Evolutionary conservation across 805 yeast genomes (phyloP).

Genomic region (Kregervanrija pseudodelftensis): DNA sequence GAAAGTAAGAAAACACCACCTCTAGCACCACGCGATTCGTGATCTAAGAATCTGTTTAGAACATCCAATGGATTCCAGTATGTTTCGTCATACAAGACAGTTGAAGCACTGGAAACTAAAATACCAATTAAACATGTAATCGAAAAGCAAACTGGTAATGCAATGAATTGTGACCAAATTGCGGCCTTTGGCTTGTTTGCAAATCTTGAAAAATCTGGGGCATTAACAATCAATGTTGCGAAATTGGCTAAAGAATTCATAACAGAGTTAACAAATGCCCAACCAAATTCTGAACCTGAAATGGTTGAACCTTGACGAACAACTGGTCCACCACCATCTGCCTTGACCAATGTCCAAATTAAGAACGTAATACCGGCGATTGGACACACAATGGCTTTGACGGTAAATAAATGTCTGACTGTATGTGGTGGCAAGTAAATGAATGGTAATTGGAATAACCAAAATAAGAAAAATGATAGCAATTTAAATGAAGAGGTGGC

Average conservation of each 20-base stretch:
- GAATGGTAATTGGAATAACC: slow-evolving; percentile 74
- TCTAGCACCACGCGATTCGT: slow-evolving; percentile 50
- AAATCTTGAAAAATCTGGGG: slow-evolving; percentile 86
- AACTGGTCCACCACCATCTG: slow-evolving; percentile 73
- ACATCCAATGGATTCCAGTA: slow-evolving; percentile 85
- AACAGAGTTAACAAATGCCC: slow-evolving; percentile 75
- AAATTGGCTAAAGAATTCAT: slow-evolving; percentile 83
- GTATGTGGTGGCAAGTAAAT: slow-evolving; percentile 77
- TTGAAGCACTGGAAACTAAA: slow-evolving; percentile 73
- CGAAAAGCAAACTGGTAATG: slow-evolving; percentile 74
- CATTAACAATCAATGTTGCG: slow-evolving; percentile 81
- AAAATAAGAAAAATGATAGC: slow-evolving; percentile 72
- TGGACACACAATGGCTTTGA: slow-evolving; percentile 73
- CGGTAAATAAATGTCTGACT: slow-evolving; percentile 76
- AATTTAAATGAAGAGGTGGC: slow-evolving; percentile 62
- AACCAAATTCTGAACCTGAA: slow-evolving; percentile 57
- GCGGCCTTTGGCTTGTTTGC: slow-evolving; percentile 51
- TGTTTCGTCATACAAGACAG: slow-evolving; percentile 56
- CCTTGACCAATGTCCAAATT: slow-evolving; percentile 77
- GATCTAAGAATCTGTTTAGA: slow-evolving; percentile 53
- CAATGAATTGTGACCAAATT: slow-evolving; percentile 48
- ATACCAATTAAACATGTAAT: slow-evolving; percentile 81
- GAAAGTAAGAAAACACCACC: slow-evolving; percentile 77
- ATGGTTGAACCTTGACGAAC: slow-evolving; percentile 47
- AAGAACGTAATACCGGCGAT: slow-evolving; percentile 78